phyloP scores from a whole-genome alignment of 2,329 filamentous ascomycete species.

The Cryphonectria carpinicola region DNA sequence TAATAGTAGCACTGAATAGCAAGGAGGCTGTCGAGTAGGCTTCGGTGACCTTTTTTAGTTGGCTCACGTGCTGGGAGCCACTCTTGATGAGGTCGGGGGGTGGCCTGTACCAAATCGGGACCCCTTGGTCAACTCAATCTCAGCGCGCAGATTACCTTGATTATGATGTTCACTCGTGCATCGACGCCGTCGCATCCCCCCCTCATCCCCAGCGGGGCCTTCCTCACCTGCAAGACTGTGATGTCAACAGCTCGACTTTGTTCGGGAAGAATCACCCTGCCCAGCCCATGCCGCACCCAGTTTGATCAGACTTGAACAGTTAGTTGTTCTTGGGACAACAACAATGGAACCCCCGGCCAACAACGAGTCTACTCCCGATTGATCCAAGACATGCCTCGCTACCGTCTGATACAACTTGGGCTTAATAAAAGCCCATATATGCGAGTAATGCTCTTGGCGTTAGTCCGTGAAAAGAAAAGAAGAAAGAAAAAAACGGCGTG shows the following conservation, averaged over 20 bases:
- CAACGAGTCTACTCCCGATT: not conserved
- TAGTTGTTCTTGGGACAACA: not conserved
- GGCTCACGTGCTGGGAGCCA: constrained; percentile 6
- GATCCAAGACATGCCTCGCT: not conserved
- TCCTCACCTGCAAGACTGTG: not conserved
- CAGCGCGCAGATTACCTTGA: constrained; percentile 8
- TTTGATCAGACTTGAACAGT: not conserved
- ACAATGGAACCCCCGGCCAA: not conserved
- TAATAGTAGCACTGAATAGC: not conserved
- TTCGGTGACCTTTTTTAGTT: not conserved
- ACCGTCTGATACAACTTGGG: not conserved
- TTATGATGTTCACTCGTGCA: constrained; percentile 16
- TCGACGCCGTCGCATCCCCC: not conserved
- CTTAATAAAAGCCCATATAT: not conserved
- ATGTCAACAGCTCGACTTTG: constrained; percentile 4
- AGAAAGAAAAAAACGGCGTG: not conserved
- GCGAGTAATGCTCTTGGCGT: not conserved
- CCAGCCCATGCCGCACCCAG: not conserved
- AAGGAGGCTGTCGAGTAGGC: not conserved
- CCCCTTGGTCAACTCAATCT: constrained; percentile 13
- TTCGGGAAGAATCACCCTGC: not conserved
- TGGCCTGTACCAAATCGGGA: constrained; percentile 9
- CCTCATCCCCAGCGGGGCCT: constrained; percentile 5
- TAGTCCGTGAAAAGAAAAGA: not conserved
- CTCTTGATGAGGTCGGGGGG: constrained; percentile 5